phyloP scores from a whole-genome alignment of 2,329 filamentous ascomycete genomes.

The Diaporthe citrichinensis region DNA sequence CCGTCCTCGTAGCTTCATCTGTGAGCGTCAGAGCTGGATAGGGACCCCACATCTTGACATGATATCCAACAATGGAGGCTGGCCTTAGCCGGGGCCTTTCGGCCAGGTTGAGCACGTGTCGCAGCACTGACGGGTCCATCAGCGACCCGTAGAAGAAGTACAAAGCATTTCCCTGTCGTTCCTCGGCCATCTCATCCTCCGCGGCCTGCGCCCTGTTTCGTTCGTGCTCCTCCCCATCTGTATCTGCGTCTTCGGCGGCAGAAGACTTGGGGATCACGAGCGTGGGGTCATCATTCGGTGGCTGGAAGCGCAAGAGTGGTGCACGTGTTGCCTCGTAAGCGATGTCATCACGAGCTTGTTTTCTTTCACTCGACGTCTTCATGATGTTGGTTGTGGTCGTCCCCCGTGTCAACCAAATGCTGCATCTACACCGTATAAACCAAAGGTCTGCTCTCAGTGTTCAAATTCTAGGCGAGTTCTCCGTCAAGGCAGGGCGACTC shows the following conservation, averaged over 20 bases:
- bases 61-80: not conserved
- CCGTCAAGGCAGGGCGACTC: not conserved
- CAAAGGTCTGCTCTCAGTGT: not conserved
- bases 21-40: not conserved
- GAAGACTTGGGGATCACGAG: not conserved
- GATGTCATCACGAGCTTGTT: not conserved
- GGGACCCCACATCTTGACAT: not conserved
- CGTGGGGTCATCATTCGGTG: not conserved
- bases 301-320: not conserved
- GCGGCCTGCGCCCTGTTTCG: not conserved
- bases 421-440: not conserved
- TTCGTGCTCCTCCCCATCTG: not conserved
- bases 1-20: not conserved
- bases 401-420: not conserved
- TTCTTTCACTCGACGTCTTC: not conserved
- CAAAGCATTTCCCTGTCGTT: not conserved
- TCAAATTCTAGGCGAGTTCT: not conserved
- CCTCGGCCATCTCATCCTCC: not conserved
- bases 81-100: not conserved
- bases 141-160: not conserved
- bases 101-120: not conserved
- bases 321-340: not conserved
- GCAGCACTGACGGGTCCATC: not conserved
- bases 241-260: not conserved
- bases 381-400: not conserved